Percentiles rank a stretch among this genome's conserved stretches.
phyloP scores from a whole-genome alignment of 129 eudicot species.

The Flaveria sonorensis region DNA sequence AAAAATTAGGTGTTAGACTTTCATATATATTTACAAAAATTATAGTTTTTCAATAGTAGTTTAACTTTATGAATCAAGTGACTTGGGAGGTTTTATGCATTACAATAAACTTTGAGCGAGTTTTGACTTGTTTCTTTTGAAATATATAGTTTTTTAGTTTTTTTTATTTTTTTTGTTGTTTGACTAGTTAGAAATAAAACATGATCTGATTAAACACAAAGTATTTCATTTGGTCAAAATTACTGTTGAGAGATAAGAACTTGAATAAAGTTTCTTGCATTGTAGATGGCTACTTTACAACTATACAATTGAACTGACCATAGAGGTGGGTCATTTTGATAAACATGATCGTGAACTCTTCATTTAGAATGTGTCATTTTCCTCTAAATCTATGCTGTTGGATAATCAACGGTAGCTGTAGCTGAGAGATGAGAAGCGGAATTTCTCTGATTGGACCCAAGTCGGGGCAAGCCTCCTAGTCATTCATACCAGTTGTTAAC shows the following conservation, averaged over 20 bases:
- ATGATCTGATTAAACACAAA: not conserved
- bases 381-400: conserved; percentile 79
- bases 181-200: not conserved
- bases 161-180: too few species aligned
- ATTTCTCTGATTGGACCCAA: conserved; percentile 92
- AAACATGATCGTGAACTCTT: conserved; percentile 71
- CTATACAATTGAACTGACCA: not conserved
- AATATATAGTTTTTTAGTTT: not conserved
- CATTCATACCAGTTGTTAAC: conserved; percentile 87
- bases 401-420: conserved; percentile 66
- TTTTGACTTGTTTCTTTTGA: not conserved
- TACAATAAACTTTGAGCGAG: not conserved
- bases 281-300: conserved; percentile 12
- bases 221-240: conserved; percentile 2
- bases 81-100: not conserved
- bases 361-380: conserved; percentile 62
- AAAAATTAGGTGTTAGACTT: too few species aligned
- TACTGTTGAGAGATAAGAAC: not conserved
- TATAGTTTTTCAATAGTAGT: not conserved
- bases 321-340: not conserved
- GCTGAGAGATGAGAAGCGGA: conserved; percentile 49
- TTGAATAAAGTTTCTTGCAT: not conserved
- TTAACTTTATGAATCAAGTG: too few species aligned
- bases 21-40: not conserved
- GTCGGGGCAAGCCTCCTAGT: conserved; percentile 93